A percentile compares a stretch with the other conserved stretches of the same genome.
Evolutionary conservation across 2,329 filamentous ascomycete genomes (phyloP).

Genomic region (Alternaria consortialis): DNA sequence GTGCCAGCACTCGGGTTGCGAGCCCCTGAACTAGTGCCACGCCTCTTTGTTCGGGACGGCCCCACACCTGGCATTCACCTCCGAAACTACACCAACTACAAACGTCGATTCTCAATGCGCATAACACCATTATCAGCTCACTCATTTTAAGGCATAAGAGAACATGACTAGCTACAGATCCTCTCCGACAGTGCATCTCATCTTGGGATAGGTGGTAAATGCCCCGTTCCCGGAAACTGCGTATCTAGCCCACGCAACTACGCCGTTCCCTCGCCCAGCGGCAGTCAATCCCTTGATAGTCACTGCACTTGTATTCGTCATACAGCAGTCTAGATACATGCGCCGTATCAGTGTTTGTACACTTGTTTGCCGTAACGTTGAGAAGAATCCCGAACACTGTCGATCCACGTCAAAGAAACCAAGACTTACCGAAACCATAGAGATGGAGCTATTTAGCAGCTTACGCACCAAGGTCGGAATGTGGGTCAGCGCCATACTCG

Average conservation of each 20-base stretch:
- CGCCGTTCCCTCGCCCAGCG: not conserved
- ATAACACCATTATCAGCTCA: not conserved
- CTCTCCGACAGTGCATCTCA: not conserved
- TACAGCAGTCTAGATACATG: not conserved
- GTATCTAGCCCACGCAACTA: not conserved
- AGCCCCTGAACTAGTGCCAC: not conserved
- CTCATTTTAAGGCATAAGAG: not conserved
- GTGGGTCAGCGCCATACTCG: not conserved
- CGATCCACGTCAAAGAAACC: not conserved
- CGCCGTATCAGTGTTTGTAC: not conserved
- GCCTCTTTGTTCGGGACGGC: not conserved
- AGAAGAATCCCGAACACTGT: not conserved
- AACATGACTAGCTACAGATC: not conserved
- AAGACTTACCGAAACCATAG: not conserved
- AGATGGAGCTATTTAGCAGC: not conserved
- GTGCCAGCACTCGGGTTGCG: too few relatives aligned
- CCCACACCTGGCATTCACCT: not conserved
- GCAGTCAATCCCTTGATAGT: not conserved
- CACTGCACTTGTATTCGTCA: not conserved
- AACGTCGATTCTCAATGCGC: not conserved
- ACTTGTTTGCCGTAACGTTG: not conserved
- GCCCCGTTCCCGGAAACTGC: not conserved
- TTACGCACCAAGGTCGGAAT: not conserved
- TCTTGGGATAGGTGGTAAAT: not conserved
- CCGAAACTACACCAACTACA: not conserved